phyloP scores from a whole-genome alignment of 1,284 basidiomycete species.

The Volvariella volvacea region DNA sequence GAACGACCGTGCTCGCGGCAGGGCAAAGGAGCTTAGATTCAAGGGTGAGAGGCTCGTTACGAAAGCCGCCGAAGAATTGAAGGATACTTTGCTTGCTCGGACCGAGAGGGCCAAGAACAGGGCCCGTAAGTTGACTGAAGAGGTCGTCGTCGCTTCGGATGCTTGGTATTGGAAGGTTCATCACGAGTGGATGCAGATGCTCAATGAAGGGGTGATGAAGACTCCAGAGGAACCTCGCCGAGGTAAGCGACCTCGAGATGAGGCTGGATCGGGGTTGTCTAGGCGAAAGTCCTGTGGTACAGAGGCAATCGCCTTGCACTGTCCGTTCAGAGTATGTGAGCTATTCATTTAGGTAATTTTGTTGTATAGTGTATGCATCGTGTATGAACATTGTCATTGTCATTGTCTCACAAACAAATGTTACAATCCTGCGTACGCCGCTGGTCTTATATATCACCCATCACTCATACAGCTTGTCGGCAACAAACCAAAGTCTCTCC shows the following conservation, averaged over 20 bases:
- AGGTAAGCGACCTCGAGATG: background rate
- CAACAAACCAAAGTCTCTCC: too few species aligned
- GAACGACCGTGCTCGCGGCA: conserved; percentile 49
- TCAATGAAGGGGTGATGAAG: conserved; percentile 16
- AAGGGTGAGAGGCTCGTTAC: conserved; percentile 36
- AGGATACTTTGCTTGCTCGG: conserved; percentile 9
- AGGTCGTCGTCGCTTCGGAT: conserved; percentile 20
- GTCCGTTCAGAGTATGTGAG: too few species aligned
- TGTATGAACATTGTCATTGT: too few species aligned
- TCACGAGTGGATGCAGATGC: conserved; percentile 25
- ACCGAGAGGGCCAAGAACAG: conserved; percentile 36
- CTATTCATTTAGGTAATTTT: too few species aligned
- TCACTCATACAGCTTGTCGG: too few species aligned
- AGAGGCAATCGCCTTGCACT: too few species aligned
- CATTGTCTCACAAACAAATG: too few species aligned
- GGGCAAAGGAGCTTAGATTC: conserved; percentile 48
- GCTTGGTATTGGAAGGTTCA: conserved; percentile 32
- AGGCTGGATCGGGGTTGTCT: too few species aligned
- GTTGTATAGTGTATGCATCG: too few species aligned
- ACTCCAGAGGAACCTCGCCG: background rate
- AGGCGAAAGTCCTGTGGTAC: too few species aligned
- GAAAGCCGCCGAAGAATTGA: conserved; percentile 28
- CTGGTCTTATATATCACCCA: too few species aligned
- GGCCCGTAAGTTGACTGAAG: conserved; percentile 36
- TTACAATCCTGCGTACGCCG: too few species aligned